These are phyloP conservation scores for Populus pruinosa DNA, from an alignment of 345 rosid genomes.

Conservation along the genomic window DNA sequence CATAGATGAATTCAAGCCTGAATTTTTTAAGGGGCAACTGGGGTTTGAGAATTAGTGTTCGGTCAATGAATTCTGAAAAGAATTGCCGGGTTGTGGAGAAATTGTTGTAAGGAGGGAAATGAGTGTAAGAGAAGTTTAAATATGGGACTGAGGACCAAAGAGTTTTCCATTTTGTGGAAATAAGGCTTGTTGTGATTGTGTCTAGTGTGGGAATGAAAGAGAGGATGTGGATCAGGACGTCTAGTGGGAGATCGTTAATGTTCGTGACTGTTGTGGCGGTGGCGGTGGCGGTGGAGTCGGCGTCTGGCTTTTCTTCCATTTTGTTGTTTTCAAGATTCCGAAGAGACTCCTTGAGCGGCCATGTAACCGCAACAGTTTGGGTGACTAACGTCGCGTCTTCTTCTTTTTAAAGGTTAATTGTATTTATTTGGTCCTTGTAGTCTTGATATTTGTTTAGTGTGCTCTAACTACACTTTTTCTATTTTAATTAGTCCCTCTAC, in stretches of 20 bases:
- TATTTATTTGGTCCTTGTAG: no score
- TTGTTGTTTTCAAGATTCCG: background rate
- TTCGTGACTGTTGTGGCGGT: background rate
- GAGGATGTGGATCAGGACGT: background rate
- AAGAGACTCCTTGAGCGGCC: no score
- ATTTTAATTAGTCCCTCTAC: no score
- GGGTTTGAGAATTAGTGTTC: background rate
- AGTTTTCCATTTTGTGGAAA: background rate
- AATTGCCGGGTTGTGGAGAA: constrained; percentile 4
- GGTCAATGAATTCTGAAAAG: constrained; percentile 9
- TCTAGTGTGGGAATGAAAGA: constrained; percentile 6
- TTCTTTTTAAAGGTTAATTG: no score
- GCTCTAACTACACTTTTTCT: no score
- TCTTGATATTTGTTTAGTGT: no score
- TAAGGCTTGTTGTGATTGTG: background rate
- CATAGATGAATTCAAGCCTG: constrained; percentile 8
- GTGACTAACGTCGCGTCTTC: no score
- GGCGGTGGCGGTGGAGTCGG: background rate
- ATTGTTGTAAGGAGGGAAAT: constrained; percentile 1
- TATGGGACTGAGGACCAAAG: background rate
- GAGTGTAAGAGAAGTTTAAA: background rate
- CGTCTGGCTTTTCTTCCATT: background rate
- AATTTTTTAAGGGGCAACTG: background rate
- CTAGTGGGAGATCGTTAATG: background rate
- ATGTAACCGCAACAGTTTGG: background rate